Evolutionary conservation across 2,329 filamentous ascomycete genomes (phyloP), one percentile per base, ranked within the genome.

Genomic region (Ceratocystis smalleyi): DNA sequence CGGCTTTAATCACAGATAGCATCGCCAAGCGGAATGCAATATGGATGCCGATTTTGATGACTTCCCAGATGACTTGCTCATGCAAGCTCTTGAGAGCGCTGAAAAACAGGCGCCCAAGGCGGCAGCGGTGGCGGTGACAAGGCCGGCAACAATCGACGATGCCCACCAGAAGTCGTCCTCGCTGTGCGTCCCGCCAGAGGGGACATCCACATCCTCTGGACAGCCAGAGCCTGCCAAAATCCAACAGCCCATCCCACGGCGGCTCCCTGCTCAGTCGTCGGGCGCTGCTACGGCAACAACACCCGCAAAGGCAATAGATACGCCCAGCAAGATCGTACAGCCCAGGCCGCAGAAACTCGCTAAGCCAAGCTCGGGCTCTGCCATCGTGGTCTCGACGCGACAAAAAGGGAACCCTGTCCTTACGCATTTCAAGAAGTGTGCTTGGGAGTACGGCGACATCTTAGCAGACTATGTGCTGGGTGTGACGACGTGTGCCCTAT

Each of bases 381-480:
- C 87, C 4, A 95, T 97, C 68, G 81, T 95, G 22, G 91, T 97
- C 35, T 96, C 91, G 43, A 87, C 89, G 17, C 85, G 91, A 49
- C 91, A 99, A 74, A 95, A 95, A 74, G 94, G 92, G 67, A 99
- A 99, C 70, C 94, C 94, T 0, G 88, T 97, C 61, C 77, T 99
- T 35, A 87, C 89, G 63, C 84, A 86, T 74, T 83, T 99, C 70
- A 86, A 87, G 67, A 85, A 87, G 0, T 80, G 95, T 66, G 83
- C 91, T 0, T 99, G 94, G 94, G 94, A 99, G 75, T 97, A 96
- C 74, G 91, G 89, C 67, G 92, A 97, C 71, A 96, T 96, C n/a
- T 86, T 88, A 1, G 89, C 92, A 40, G 94, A 99, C 75, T 99
- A 95, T 73, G 87, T 92, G 7, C 79, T 97, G 27, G 92, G 94